Base-by-base conservation (phyloP, 305 asterid genomes). In the Withania somnifera region DNA sequence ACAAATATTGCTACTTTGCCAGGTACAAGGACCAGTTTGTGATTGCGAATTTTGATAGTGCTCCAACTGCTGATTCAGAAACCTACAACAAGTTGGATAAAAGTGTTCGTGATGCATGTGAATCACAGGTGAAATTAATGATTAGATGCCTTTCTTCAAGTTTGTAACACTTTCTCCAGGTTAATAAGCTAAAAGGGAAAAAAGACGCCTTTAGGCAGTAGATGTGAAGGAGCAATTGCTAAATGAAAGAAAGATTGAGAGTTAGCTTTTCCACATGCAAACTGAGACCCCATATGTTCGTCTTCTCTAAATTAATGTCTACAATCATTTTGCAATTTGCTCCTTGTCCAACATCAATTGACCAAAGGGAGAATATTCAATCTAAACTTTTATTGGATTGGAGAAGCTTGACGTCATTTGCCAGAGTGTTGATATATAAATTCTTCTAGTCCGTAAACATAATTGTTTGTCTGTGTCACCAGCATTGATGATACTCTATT, bases 1-100 rank as follows among this genome's bases (percentile, higher is more conserved):
- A 17, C 42, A 15, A 32, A 26, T 57, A 24, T n/a, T 82, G 80
- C 50, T 81, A 58, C 81, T 79, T 82, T 68, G 56, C 81, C 92
- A 97, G 99, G 98, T 87, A 82, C 5, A 85, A 93, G 4, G 98
- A 91, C 85, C 92, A 87, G 86, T 92, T 88, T 86, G 95, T 97
- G 66, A 88, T 93, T 79, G 96, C 97, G 52, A 91, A 85, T 78
- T 95, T 95, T 66, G 97, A 93, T 84, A 91, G 91, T 87, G 97
- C 97, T 85, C 99, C 98, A n/a, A 93, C 97, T 14, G 95, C 88
- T 80, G 98, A 95, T 85, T 90, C 97, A 79, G 98, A 93, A 85
- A 69, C 81, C 87, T 91, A 90, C 83, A 82, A 88, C 83, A 97
- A 92, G 87, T 81, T 95, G 87, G 91, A 81, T 47, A 91, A 88